These are phyloP conservation scores for Penicillium sp. DNA, from an alignment of 2,329 filamentous ascomycete genomes.

Conservation along the genomic window DNA sequence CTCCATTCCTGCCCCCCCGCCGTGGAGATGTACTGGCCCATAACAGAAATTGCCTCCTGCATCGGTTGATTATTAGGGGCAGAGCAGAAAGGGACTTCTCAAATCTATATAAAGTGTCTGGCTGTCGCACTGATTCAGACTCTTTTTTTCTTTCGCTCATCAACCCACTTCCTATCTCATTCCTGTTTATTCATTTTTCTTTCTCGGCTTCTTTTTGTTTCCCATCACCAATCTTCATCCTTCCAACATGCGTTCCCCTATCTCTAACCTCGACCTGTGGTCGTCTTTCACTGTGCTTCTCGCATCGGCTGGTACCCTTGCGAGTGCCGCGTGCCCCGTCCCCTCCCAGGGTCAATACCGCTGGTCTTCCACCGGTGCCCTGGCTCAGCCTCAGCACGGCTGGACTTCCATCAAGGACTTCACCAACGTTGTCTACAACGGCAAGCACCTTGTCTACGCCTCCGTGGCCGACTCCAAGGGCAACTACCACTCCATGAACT, in stretches of 20 bases:
- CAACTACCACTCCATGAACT: constrained; percentile 55
- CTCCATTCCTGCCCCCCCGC: too few species aligned
- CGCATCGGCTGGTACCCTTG: constrained; percentile 1
- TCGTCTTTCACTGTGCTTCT: neutral
- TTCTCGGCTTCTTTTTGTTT: neutral
- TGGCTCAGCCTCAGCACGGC: constrained; percentile 51
- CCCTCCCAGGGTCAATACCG: constrained; percentile 41
- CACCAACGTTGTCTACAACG: constrained; percentile 51
- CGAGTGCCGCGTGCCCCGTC: neutral
- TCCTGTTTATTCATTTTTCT: neutral
- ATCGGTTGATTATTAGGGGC: too few species aligned
- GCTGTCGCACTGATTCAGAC: too few species aligned
- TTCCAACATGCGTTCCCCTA: neutral
- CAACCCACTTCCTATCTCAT: neutral
- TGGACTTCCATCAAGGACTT: constrained; percentile 61
- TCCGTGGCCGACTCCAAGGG: constrained; percentile 42
- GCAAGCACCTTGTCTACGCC: constrained; percentile 57
- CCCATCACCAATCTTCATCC: neutral
- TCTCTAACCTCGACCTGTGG: neutral
- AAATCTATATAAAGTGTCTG: too few species aligned
- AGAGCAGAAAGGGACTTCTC: too few species aligned
- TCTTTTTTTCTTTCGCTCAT: too few species aligned
- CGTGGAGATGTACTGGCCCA: too few species aligned
- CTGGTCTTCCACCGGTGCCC: constrained; percentile 50
- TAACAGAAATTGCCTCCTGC: too few species aligned